Evolutionary conservation across 208 protist genomes (phyloP), one percentile per base, ranked within the genome.

Genomic region (Leishmania aethiopica): DNA sequence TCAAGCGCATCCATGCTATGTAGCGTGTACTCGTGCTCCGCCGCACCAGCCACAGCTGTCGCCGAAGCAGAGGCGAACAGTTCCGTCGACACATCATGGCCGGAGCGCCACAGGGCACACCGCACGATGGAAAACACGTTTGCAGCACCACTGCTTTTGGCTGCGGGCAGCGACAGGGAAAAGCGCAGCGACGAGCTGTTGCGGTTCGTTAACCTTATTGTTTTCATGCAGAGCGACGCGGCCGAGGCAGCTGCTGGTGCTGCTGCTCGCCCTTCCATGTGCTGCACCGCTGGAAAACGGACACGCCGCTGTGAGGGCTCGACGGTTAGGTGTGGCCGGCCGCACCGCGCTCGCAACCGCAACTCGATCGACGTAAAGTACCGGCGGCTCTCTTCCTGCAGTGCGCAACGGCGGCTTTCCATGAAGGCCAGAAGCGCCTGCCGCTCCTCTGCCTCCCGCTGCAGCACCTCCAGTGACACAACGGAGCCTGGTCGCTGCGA

Each of bases 341-440:
- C 93, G 75, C 93, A 96, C 13, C 89, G 89, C 10, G 95, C 91
- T 6, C 92, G 95, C 76, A 97, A 80, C 42, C 88, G 89, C 74
- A 97, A 80, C 84, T 97, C 95, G 69, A 96, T 92, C 45, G 95
- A 90, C 45, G 84, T 86, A 77, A 95, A 97, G 84, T 91, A 95
- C 82, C 79, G 82, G 19, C 57, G 81, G 79, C 91, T 91, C 64
- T 93, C 87, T 71, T 71, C 75, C 70, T 84, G 80, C 55, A 94
- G 76, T 62, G 89, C 85, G n/a, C 57, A 73, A 40, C 89, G 90
- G 3, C 95, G 92, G 13, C 77, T 32, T 3, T 69, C 74, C n/a
- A 98, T 84, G 86, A 90, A 96, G 28, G 85, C 81, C 60, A 87
- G 70, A 62, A 98, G 84, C 51, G 87, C 88, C 55, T 86, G 71